A percentile compares a stretch with the other conserved stretches of the same genome.
Conservation (phyloP, 352 stramenopile species). For the Globisporangium parvum region DNA sequence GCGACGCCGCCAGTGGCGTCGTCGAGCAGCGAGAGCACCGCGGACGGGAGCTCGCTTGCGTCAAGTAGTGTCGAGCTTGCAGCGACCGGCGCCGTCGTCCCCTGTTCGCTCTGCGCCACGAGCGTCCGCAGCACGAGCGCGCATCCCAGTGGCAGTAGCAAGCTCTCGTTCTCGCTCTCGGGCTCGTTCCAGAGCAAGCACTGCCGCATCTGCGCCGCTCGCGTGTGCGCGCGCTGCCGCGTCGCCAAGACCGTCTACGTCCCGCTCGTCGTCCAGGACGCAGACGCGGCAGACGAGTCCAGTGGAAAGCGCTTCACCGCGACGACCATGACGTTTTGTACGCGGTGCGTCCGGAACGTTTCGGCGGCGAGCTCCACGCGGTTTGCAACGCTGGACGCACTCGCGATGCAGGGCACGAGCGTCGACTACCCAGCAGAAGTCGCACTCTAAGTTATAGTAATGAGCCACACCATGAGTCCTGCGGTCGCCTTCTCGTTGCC, state of each 20-base stretch:
- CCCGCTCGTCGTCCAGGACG: neutral
- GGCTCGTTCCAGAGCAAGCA: neutral
- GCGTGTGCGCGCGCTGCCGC: constrained; percentile 4
- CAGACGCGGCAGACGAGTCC: neutral
- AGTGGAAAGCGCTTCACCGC: constrained; percentile 3
- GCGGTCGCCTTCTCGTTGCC: too few relatives aligned
- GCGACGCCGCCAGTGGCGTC: neutral
- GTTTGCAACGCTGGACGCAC: constrained; percentile 21
- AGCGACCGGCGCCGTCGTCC: neutral
- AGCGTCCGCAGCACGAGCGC: neutral
- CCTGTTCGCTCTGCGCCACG: neutral
- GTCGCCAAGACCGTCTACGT: constrained; percentile 14
- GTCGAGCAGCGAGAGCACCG: neutral
- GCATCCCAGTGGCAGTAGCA: neutral
- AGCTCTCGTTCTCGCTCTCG: neutral
- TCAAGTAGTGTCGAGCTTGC: neutral
- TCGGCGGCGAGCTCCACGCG: constrained; percentile 15
- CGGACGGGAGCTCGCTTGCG: neutral
- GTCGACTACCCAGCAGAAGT: constrained; percentile 1
- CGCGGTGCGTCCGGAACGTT: constrained; percentile 18
- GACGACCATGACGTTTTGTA: constrained; percentile 22
- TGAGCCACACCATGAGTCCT: too few relatives aligned
- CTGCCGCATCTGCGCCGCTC: neutral
- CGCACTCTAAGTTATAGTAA: too few relatives aligned
- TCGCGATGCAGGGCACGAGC: constrained; percentile 14